Evolutionary conservation across 192 early-diverging fungal genomes (phyloP), one percentile per base, ranked within the genome.

Genomic region (Linnemannia exigua): DNA sequence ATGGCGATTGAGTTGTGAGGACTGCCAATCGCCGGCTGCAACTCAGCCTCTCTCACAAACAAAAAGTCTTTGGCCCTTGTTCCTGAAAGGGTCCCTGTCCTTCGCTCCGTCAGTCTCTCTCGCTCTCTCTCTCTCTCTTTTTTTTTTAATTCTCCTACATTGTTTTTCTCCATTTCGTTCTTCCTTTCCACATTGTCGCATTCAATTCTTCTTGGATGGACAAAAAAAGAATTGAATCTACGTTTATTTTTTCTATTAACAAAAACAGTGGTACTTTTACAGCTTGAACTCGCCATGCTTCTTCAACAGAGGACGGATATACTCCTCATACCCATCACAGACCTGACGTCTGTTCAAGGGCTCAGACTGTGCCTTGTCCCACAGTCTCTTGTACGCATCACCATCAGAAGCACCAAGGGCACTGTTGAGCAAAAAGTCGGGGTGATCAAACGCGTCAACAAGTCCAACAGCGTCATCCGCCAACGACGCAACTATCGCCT

Each of bases 371-470:
- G 82, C 88, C 79, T 80, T 84, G 22, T 84, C 67, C 67, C 77
- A 67, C 61, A 84, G 67, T 3, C 72, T 61, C 36, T 95, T 94
- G 66, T 97, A 97, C 16, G 95, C 93, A 51, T 92, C 88, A 52
- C 95, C 95, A 72, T 95, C 95, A 36, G 83, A 89, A 19, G 93
- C 84, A 22, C 94, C 96, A 36, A 97, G 84, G 12, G 95, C 93
- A 47, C 94, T 95, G 88, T 95, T 91, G 16, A 97, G 88, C 28
- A 89, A 82, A 48, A 93, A 93, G 61, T 97, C 96, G 0, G 94
- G 90, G 20, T 95, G 80, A 47, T 90, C 92, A 88, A 94, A 96
- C 0, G 95, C 91, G 54, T 97, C 96, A 35, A 95, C 95, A 31
- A 97, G 89, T 0, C 93, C 87, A 33, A 97, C 91, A 17, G 94